These are phyloP conservation scores for Aspergillus saccharolyticus DNA, from an alignment of 495 filamentous ascomycete species.

Conservation along the genomic window DNA sequence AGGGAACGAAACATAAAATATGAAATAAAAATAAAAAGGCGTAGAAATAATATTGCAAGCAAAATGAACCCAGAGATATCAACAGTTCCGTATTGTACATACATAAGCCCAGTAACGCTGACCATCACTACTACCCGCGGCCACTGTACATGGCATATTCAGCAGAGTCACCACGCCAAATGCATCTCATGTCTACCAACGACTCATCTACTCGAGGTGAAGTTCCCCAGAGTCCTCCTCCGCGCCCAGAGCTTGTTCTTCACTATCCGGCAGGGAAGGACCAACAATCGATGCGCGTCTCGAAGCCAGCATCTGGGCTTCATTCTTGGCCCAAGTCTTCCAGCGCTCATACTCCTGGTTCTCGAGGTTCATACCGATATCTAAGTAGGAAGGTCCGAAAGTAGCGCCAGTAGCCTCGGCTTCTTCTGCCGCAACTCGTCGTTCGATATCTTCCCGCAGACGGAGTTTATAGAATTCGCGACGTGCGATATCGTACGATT, in stretches of 20 bases:
- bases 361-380: constrained; percentile 80
- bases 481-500: constrained; percentile 83
- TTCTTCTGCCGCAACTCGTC: constrained; percentile 82
- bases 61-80: background rate
- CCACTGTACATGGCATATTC: too few relatives aligned
- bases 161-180: too few relatives aligned
- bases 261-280: constrained; percentile 24
- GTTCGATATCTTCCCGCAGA: constrained; percentile 75
- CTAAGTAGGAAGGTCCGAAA: constrained; percentile 69
- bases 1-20: background rate
- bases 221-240: too few relatives aligned
- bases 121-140: too few relatives aligned
- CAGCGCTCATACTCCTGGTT: constrained; percentile 70
- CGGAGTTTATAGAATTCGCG: constrained; percentile 86
- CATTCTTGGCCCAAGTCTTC: constrained; percentile 69
- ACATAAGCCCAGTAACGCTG: constrained; percentile 9
- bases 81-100: constrained; percentile 34
- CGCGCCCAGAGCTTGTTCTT: constrained; percentile 1
- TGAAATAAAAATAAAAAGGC: constrained; percentile 5
- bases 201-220: too few relatives aligned
- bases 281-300: constrained; percentile 27
- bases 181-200: too few relatives aligned
- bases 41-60: constrained; percentile 3
- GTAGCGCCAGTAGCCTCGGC: constrained; percentile 77
- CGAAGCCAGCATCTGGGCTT: constrained; percentile 38